Base-by-base conservation (phyloP, 768 basidiomycete genomes). In the Tylopilus plumbeoviolaceoides region DNA sequence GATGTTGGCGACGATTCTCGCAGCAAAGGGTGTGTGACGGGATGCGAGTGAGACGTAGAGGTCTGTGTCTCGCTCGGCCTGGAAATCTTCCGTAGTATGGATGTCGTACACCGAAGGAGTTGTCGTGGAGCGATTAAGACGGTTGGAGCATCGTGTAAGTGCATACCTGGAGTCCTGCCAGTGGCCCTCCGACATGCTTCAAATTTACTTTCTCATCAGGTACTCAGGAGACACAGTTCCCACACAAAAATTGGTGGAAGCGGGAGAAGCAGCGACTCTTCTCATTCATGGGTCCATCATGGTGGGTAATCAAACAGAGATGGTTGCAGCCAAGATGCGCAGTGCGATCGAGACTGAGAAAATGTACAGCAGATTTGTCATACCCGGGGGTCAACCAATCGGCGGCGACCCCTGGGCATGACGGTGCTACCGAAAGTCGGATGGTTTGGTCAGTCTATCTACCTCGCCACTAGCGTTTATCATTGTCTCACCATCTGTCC, bases 1-100 rank as follows among this genome's bases (percentile, higher is more conserved):
- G 66, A 99, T 97, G 72, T 95, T 95, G 23, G 93, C 84, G 43
- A 98, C 94, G 6, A 91, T 90, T 53, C 87, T 79, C 21, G 95
- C 95, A 30, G 97, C 97, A n/a, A 57, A 98, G 85, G 64, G 98
- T 98, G 72, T 99, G 95, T 6, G 89, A 85, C 91, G n/a, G n/a
- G n/a, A n/a, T n/a, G n/a, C n/a, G n/a, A n/a, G n/a, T n/a, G n/a
- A n/a, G n/a, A n/a, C n/a, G n/a, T n/a, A n/a, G n/a, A n/a, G n/a
- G n/a, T 89, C 70, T 80, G 79, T 48, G 60, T 63, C 1, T 63
- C 72, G 1, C 74, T 91, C 7, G 86, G 82, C 0, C 61, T 97
- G 23, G 67, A 74, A 11, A 77, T 71, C 31, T 77, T 95, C 56
- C 66, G 70, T 20, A 85, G 90, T 0, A 87, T 90, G 0, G 80